phyloP scores from a whole-genome alignment of 2,329 filamentous ascomycete species.

The Xylariaceae sp. region DNA sequence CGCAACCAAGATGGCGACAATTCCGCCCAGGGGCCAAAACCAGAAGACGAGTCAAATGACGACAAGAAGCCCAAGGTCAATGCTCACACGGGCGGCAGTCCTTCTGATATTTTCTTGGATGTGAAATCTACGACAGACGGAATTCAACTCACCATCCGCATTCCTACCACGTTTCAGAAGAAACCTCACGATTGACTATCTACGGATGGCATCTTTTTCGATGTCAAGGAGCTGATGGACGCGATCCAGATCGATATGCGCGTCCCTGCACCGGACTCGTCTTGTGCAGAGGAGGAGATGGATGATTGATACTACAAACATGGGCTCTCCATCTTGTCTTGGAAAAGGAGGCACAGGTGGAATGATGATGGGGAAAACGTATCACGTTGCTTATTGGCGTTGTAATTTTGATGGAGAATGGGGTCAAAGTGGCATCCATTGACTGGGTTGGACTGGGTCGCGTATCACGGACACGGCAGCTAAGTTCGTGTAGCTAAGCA shows the following conservation, averaged over 20 bases:
- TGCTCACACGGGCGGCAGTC: constrained; percentile 36
- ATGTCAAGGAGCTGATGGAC: not conserved
- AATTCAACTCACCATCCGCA: constrained; percentile 54
- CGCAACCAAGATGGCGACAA: constrained; percentile 1
- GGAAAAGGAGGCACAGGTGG: not conserved
- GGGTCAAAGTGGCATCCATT: too few relatives aligned
- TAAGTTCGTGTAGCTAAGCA: too few relatives aligned
- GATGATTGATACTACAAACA: not conserved
- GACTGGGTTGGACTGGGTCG: too few relatives aligned
- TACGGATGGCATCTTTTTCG: not conserved
- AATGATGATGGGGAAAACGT: not conserved
- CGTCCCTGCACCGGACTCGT: not conserved
- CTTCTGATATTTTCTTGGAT: constrained; percentile 53
- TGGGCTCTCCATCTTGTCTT: not conserved
- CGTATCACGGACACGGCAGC: too few relatives aligned
- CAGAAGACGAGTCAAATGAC: constrained; percentile 17
- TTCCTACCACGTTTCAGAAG: constrained; percentile 49
- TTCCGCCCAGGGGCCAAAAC: not conserved
- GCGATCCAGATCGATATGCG: not conserved
- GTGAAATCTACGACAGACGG: constrained; percentile 53
- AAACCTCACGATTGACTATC: constrained; percentile 14
- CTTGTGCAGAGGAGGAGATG: not conserved
- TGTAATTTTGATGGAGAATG: too few relatives aligned
- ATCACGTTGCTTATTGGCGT: too few relatives aligned
- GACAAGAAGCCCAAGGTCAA: constrained; percentile 23